Base-by-base conservation (phyloP, 1,284 basidiomycete genomes). In the Moesziomyces sp. region DNA sequence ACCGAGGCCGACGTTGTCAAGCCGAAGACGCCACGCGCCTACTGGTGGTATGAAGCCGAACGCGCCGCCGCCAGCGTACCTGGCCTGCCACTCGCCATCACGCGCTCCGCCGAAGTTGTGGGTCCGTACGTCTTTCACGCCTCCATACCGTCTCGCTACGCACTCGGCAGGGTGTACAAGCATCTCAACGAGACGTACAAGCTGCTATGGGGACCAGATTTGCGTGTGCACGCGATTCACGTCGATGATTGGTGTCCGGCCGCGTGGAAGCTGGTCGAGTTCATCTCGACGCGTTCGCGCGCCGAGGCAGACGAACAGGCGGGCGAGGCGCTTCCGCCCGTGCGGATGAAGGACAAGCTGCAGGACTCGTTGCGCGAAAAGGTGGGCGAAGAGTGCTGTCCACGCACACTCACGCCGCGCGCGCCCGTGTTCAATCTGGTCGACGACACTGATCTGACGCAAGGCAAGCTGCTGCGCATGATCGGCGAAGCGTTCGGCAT, bases 31-130 rank as follows among this genome's bases (percentile, higher is more conserved):
- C 30, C 58, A 2, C 58, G 71, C 26, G 53, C 66, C 5, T 76
- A 74, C 50, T 79, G 74, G 72, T 79, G 63, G 62, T 76, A 78
- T 46, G 77, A 79, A 42, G 73, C 76, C 14, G 76, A 77, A 50
- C 58, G 77, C 14, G 76, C 76, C 13, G 76, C 55, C 30, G 77
- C 77, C 9, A 64, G 54, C 40, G 61, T 70, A 3, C 52, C 51
- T 2, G 58, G 52, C 24, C 60, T 78, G n/a, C 64, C 64, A 5
- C 58, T 76, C 8, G 77, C 70, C 52, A 73, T 76, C 51, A 54
- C 64, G n/a, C 60, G 76, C 9, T 76, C 73, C 2, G 75, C 77
- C 21, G 69, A 67, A 35, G 46, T 78, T 28, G 74, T 73, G n/a
- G 77, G 77, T 10, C 74, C 75, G 5, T 65, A 48, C 49, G 46